Evolutionary conservation across 2,329 filamentous ascomycete species (phyloP), one percentile per base, ranked within the genome.

Genomic region (Claviceps quebecensis): DNA sequence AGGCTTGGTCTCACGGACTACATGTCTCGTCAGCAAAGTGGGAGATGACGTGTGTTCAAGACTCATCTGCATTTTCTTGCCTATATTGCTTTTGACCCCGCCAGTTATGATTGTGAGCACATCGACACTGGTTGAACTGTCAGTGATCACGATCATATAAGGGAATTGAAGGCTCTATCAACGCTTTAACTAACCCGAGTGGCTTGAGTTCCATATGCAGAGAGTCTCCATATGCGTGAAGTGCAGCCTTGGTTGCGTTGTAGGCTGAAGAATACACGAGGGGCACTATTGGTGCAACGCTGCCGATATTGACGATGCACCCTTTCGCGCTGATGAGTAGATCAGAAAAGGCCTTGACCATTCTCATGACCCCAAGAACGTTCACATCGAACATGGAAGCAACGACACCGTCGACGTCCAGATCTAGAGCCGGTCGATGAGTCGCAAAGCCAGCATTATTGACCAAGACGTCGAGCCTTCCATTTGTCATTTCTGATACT

Each of bases 381-480:
- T 75, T 75, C 43, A 70, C 60, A 7, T 73, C 69, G 54, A 69
- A 72, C 48, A 72, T 55, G 29, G 56, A 56, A 34, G 61, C 64
- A 7, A 64, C 67, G 9, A 63, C 46, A 37, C 41, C 56, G 4
- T 61, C 59, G 1, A 65, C 52, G 6, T 62, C 56, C 23, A 59
- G 54, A 49, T 67, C 65, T 2, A 65, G 52, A 11, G 61, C 56
- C 11, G 64, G 62, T 57, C 56, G 29, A 55, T 58, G 51, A 55
- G 58, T 56, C 16, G 50, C 53, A 37, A 44, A 39, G n/a, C 53
- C 53, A 14, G 58, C 57, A 47, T 61, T 61, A 56, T 61, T 63
- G 46, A 57, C 50, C 9, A 56, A 51, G 19, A 58, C 51, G 36
- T 57, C 54, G n/a, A 59, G 56, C n/a, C 44, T 43, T 22, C 54